Base-by-base conservation (phyloP, 2,329 filamentous ascomycete species). In the Nannizzia gypsea region DNA sequence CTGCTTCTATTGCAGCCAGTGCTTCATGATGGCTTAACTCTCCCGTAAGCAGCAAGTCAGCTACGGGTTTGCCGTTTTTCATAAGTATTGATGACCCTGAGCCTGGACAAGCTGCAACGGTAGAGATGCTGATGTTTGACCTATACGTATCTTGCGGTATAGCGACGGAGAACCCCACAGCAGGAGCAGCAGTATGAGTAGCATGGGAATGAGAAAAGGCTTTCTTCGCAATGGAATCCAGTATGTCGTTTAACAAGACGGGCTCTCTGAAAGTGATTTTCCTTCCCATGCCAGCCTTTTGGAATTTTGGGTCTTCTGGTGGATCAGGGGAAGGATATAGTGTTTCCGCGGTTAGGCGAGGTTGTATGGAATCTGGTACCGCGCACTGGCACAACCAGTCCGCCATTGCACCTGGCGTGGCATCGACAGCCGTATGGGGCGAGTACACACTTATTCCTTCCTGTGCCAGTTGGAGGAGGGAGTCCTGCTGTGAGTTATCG, bases 11-110 rank as follows among this genome's bases (percentile, higher is more conserved):
- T 1, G 90, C 89, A 42, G 88, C 83, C 61, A 99, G 80, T 2
- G 92, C 90, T 64, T 93, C 90, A 71, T 99, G 93, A 71, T 99
- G 93, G 67, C 84, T 88, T 78, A 97, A 83, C 76, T 99, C 93
- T 1, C 93, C 93, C 0, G 90, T 97, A 66, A 99, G 88, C 3
- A 95, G 74, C 42, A 97, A 73, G 68, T 96, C 90, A 0, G 90
- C 89, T 44, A 74, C 68, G 1, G 67, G 63, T 1, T 66, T 64
- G 17, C 63, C 59, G 4, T 81, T 80, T 63, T 84, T 83, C 61
- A 96, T 81, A 20, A 97, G 68, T 0, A 79, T 80, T 42, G 86
- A 83, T 1, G 85, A 87, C 0, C 93, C 93, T 5, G 88, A 93
- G 1, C 93, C 93, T 0, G 93, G 92, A 67, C 92, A 97, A 40